Conservation (phyloP, 2,329 filamentous ascomycete genomes). For the Colletotrichum gigasporum region DNA sequence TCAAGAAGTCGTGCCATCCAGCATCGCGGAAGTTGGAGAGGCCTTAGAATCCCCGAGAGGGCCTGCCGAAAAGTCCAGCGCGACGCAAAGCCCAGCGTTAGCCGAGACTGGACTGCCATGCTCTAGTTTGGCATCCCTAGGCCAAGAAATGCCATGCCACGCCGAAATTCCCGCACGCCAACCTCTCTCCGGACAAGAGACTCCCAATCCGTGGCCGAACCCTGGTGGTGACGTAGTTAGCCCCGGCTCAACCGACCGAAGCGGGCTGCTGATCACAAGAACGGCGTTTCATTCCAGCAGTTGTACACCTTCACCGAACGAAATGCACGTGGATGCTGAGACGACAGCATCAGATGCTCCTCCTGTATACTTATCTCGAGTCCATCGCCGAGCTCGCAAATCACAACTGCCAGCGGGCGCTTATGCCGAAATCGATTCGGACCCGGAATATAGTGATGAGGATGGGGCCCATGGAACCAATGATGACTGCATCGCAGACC, state of each 20-base stretch:
- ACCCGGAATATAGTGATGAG: not conserved
- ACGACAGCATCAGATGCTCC: not conserved
- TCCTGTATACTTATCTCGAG: not conserved
- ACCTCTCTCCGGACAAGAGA: not conserved
- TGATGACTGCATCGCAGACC: not conserved
- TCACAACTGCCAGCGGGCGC: not conserved
- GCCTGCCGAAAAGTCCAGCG: not conserved
- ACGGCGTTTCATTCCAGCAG: not conserved
- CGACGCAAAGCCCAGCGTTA: not conserved
- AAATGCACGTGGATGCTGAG: not conserved
- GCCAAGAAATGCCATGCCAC: not conserved
- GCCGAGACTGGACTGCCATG: not conserved
- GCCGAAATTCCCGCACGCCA: not conserved
- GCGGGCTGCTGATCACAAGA: not conserved
- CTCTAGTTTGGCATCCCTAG: not conserved
- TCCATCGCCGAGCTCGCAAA: not conserved
- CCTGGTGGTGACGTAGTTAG: not conserved
- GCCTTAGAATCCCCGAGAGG: not conserved
- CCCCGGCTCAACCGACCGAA: not conserved
- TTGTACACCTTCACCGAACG: not conserved
- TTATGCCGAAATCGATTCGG: not conserved
- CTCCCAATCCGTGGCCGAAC: not conserved
- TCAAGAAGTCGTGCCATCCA: not conserved
- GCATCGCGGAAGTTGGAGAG: not conserved
- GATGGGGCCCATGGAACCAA: not conserved